Evolutionary conservation across 1,284 basidiomycete species (phyloP).

Genomic region (Sutorius eximius): DNA sequence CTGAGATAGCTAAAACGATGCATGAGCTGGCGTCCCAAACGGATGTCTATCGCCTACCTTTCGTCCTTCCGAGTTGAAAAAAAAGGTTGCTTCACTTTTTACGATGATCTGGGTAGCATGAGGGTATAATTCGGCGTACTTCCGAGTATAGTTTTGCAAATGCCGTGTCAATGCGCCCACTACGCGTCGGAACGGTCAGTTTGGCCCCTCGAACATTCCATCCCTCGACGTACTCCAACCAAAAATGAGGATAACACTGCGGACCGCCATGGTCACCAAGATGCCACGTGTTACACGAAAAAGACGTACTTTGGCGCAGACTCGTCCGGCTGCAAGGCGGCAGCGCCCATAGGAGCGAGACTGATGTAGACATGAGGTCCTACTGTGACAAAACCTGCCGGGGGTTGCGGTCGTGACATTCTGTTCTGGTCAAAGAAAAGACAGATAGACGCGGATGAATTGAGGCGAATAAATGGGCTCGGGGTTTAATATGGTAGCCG

Average conservation of each 20-base stretch:
- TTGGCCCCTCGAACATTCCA: not conserved
- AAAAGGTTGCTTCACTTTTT: conserved; percentile 40
- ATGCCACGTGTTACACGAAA: not conserved
- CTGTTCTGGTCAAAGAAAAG: not conserved
- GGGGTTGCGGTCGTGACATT: conserved; percentile 19
- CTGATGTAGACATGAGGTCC: conserved; percentile 25
- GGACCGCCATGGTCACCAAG: not conserved
- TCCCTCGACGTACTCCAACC: conserved; percentile 47
- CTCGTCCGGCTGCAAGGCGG: conserved; percentile 1
- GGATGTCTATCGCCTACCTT: conserved; percentile 32
- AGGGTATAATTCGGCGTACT: conserved; percentile 50
- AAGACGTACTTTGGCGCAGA: conserved; percentile 21
- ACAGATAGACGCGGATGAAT: not conserved
- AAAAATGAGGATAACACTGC: conserved; percentile 47
- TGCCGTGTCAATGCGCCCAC: conserved; percentile 53
- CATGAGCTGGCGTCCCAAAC: not conserved
- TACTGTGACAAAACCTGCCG: conserved; percentile 23
- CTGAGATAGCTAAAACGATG: conserved; percentile 24
- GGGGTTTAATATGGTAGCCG: not conserved
- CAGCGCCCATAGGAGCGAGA: not conserved
- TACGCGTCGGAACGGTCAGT: conserved; percentile 18
- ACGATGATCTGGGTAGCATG: conserved; percentile 49
- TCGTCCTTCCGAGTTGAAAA: conserved; percentile 36
- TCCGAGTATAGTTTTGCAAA: conserved; percentile 49
- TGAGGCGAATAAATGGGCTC: not conserved